A percentile compares a stretch with the other conserved stretches of the same genome.
Evolutionary conservation across 2,329 filamentous ascomycete genomes (phyloP).

Genomic region (Colletotrichum somersetense): DNA sequence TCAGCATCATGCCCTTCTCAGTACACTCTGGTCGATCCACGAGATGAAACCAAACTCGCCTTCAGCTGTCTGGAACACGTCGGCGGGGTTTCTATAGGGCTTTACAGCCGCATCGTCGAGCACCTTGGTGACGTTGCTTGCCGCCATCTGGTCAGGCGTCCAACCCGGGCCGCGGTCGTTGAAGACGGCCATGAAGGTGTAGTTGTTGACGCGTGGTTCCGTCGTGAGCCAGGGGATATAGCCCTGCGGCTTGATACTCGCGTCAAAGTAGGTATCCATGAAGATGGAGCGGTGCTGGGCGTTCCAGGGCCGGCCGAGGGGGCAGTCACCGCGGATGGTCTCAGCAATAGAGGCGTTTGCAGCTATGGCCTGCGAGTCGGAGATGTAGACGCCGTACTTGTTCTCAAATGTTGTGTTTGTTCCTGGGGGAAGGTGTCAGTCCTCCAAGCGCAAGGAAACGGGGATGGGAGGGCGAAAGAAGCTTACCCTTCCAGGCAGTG

Average conservation of each 20-base stretch:
- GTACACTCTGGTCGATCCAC: constrained; percentile 41
- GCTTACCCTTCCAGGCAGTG: constrained; percentile 74
- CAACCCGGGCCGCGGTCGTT: constrained; percentile 65
- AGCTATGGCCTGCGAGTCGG: constrained; percentile 64
- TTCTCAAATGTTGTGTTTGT: constrained; percentile 74
- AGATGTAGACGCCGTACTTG: constrained; percentile 76
- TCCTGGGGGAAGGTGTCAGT: constrained; percentile 42
- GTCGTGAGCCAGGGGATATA: constrained; percentile 65
- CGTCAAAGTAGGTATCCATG: constrained; percentile 66
- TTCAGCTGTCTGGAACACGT: constrained; percentile 37
- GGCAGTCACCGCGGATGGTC: constrained; percentile 59
- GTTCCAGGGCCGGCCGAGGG: constrained; percentile 75
- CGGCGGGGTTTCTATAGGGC: constrained; percentile 44
- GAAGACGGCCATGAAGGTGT: constrained; percentile 70
- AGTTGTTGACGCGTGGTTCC: constrained; percentile 56
- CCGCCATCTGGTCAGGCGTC: constrained; percentile 60
- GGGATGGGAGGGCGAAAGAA: too few relatives aligned
- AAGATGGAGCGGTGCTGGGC: constrained; percentile 69
- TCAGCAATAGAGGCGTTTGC: constrained; percentile 63
- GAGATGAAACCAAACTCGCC: constrained; percentile 31
- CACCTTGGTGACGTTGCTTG: constrained; percentile 58
- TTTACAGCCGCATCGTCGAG: constrained; percentile 52
- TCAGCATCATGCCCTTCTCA: constrained; percentile 23
- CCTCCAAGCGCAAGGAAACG: neutral
- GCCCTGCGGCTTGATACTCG: constrained; percentile 63